Evolutionary conservation across 1,284 basidiomycete species (phyloP).

Genomic region (Exsudoporus floridanus): DNA sequence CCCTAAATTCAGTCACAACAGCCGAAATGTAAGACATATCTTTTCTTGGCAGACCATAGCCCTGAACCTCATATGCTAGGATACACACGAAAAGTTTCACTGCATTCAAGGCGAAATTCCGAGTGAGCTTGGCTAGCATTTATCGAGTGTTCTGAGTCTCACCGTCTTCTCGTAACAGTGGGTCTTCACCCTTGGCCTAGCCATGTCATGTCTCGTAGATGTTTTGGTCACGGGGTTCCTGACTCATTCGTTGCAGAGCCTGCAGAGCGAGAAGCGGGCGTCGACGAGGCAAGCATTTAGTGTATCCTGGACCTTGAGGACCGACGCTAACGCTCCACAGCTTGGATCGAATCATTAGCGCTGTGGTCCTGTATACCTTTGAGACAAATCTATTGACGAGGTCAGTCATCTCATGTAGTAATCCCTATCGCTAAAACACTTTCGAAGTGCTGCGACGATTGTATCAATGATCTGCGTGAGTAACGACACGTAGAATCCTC

Average conservation of each 20-base stretch:
- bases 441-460: conserved; percentile 43
- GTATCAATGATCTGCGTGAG: conserved; percentile 51
- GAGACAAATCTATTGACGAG: conserved; percentile 53
- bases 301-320: neutral
- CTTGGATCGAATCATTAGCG: conserved; percentile 47
- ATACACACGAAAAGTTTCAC: conserved; percentile 23
- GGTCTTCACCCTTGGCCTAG: conserved; percentile 52
- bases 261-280: conserved; percentile 39
- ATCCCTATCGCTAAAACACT: neutral
- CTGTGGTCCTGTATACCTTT: conserved; percentile 51
- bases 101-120: conserved; percentile 27
- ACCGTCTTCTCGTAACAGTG: conserved; percentile 35
- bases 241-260: conserved; percentile 43
- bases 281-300: conserved; percentile 19
- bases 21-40: conserved; percentile 38
- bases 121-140: conserved; percentile 16
- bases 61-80: conserved; percentile 18
- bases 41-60: neutral
- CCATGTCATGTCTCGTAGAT: conserved; percentile 48
- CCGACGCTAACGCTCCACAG: conserved; percentile 26
- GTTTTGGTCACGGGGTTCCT: conserved; percentile 48
- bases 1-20: conserved; percentile 34
- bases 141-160: neutral
- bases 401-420: conserved; percentile 27
- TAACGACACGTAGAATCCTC: conserved; percentile 3